A percentile compares a stretch with the other conserved stretches of the same genome.
These are phyloP conservation scores for Phaeophleospora eucalypticola DNA, from an alignment of 2,329 filamentous ascomycete genomes.

Conservation along the genomic window DNA sequence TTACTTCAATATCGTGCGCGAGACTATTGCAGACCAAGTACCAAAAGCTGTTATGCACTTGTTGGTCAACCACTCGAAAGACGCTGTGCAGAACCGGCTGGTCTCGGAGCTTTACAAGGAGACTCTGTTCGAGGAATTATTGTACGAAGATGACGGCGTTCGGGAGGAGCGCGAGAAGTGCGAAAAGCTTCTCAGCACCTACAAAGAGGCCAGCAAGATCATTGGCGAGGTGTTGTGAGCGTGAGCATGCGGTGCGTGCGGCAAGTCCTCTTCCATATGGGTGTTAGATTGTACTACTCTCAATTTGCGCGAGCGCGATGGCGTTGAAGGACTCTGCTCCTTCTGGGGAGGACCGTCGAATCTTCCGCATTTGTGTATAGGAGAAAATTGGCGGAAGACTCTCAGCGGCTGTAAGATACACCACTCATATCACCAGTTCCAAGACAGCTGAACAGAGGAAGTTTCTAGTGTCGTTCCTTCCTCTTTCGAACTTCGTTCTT, in stretches of 20 bases:
- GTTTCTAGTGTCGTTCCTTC: not conserved
- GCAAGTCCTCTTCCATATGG: not conserved
- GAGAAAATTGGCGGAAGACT: not conserved
- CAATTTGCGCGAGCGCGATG: not conserved
- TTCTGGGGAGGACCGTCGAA: not conserved
- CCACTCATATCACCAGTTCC: not conserved
- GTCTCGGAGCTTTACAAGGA: constrained; percentile 96
- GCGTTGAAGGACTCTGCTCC: constrained; percentile 4
- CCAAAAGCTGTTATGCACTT: constrained; percentile 99
- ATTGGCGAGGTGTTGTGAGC: constrained; percentile 85
- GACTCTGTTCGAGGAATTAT: constrained; percentile 81
- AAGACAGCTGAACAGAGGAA: not conserved
- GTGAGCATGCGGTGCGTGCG: constrained; percentile 1
- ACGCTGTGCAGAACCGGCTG: constrained; percentile 93
- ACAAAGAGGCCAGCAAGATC: constrained; percentile 96
- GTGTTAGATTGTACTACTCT: constrained; percentile 6
- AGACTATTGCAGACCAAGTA: constrained; percentile 97
- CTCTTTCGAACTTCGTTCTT: not conserved
- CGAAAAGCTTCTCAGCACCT: constrained; percentile 89
- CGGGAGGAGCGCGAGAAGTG: constrained; percentile 98
- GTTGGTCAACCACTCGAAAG: constrained; percentile 96
- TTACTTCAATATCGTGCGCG: constrained; percentile 98
- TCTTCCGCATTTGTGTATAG: not conserved
- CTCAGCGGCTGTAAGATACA: not conserved
- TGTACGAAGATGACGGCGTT: constrained; percentile 96